Evolutionary conservation across 345 rosid genomes (phyloP).

Genomic region (Tarenaya hassleriana): DNA sequence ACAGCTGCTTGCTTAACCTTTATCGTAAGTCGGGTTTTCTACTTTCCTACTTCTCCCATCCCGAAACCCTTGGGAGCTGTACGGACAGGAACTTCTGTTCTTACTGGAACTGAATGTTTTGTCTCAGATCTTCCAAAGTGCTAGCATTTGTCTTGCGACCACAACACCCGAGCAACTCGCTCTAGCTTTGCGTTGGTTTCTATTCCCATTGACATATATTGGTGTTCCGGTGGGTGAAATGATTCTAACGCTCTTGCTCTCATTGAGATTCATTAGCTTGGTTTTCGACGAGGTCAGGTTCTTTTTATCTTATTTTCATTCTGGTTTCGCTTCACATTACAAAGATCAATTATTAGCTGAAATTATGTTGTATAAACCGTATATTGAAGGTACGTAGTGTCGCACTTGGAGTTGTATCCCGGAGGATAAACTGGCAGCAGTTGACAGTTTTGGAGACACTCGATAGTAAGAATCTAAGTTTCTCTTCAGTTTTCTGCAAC

Average conservation of each 20-base stretch:
- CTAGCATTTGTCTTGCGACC: conserved; percentile 84
- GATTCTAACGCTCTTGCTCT: conserved; percentile 74
- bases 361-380: conserved; percentile 1
- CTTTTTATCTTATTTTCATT: background rate
- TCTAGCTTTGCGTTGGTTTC: conserved; percentile 75
- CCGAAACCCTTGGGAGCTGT: too few relatives aligned
- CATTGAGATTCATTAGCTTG: conserved; percentile 78
- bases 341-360: background rate
- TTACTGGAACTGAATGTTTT: conserved; percentile 15
- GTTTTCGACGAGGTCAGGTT: conserved; percentile 81
- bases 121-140: conserved; percentile 82
- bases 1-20: conserved; percentile 92
- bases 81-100: background rate
- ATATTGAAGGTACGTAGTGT: conserved; percentile 68
- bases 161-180: conserved; percentile 95
- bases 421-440: conserved; percentile 83
- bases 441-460: conserved; percentile 74
- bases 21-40: conserved; percentile 43
- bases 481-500: conserved; percentile 4
- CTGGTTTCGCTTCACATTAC: conserved; percentile 6
- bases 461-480: conserved; percentile 45
- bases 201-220: conserved; percentile 59
- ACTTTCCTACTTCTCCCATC: too few relatives aligned
- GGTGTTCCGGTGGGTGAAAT: conserved; percentile 92
- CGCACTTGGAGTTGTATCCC: conserved; percentile 81